Evolutionary conservation across 2,329 filamentous ascomycete species (phyloP).

Genomic region (Diaporthe sp.): DNA sequence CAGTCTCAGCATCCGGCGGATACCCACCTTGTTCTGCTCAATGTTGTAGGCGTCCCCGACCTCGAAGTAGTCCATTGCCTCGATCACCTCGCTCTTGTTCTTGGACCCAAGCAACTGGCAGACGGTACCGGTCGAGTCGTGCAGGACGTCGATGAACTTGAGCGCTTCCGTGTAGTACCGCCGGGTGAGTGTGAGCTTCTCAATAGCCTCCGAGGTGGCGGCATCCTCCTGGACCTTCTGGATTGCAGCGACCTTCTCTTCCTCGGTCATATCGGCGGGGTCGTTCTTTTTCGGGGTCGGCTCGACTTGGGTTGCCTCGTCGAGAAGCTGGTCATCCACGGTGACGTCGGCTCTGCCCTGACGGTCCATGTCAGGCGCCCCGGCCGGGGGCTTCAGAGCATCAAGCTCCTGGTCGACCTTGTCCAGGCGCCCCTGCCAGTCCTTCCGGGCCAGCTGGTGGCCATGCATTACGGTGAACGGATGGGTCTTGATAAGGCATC

Average conservation of each 20-base stretch:
- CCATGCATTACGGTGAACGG: constrained; percentile 94
- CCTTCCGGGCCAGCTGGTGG: constrained; percentile 83
- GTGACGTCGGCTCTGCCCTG: constrained; percentile 67
- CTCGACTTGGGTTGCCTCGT: constrained; percentile 87
- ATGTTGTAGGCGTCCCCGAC: constrained; percentile 96
- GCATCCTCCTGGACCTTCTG: constrained; percentile 88
- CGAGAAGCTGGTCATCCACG: constrained; percentile 81
- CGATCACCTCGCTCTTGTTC: constrained; percentile 98
- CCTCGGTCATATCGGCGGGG: constrained; percentile 75
- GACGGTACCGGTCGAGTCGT: constrained; percentile 82
- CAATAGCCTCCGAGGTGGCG: constrained; percentile 87
- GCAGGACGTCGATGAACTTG: constrained; percentile 91
- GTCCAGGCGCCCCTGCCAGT: constrained; percentile 86
- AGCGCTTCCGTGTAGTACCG: constrained; percentile 95
- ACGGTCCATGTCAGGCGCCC: constrained; percentile 77
- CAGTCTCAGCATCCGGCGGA: constrained; percentile 92
- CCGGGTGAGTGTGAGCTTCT: constrained; percentile 86
- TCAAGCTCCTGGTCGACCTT: constrained; percentile 86
- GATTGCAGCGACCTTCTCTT: constrained; percentile 78
- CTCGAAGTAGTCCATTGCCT: constrained; percentile 98
- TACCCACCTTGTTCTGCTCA: constrained; percentile 90
- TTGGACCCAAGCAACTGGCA: constrained; percentile 91
- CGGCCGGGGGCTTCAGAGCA: constrained; percentile 81
- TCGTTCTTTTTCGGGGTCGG: constrained; percentile 70
- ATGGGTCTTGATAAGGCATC: constrained; percentile 90